Percentiles rank a stretch among this genome's conserved stretches.
Conservation (phyloP, 768 basidiomycete genomes). For the Rickenella mellea region DNA sequence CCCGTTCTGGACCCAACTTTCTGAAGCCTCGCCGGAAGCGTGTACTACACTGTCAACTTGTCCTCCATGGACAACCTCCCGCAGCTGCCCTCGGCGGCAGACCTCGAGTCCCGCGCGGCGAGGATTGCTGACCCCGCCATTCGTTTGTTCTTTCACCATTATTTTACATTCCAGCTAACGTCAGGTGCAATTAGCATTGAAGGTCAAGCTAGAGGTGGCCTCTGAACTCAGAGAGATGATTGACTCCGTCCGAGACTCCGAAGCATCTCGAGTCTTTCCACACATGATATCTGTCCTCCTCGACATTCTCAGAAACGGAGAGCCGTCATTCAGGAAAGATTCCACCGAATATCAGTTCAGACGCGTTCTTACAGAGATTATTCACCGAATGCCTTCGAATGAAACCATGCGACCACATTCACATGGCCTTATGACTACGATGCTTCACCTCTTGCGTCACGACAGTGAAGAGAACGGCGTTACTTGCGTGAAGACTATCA, state of each 20-base stretch:
- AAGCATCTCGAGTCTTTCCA: conserved; percentile 58
- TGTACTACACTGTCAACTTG: too few species aligned
- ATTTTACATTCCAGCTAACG: neutral
- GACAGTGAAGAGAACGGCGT: conserved; percentile 97
- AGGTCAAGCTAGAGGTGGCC: conserved; percentile 60
- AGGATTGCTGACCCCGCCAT: conserved; percentile 68
- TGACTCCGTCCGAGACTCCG: conserved; percentile 68
- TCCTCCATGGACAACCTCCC: conserved; percentile 41
- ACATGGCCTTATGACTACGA: conserved; percentile 59
- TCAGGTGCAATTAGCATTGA: conserved; percentile 41
- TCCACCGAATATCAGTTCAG: conserved; percentile 74
- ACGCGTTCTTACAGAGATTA: conserved; percentile 76
- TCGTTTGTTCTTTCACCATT: conserved; percentile 28
- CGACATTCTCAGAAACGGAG: conserved; percentile 61
- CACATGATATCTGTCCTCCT: conserved; percentile 67
- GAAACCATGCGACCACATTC: conserved; percentile 70
- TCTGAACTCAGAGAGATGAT: conserved; percentile 75
- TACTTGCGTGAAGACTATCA: conserved; percentile 81
- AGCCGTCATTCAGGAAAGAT: conserved; percentile 59
- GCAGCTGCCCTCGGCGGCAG: conserved; percentile 36
- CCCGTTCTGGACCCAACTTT: too few species aligned
- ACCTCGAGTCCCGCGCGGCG: conserved; percentile 64
- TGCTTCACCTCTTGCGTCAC: conserved; percentile 73
- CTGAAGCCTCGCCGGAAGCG: too few species aligned
- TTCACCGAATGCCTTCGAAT: conserved; percentile 77